These are phyloP conservation scores for Lepidium aucheri DNA, from an alignment of 345 rosid genomes.

Conservation along the genomic window DNA sequence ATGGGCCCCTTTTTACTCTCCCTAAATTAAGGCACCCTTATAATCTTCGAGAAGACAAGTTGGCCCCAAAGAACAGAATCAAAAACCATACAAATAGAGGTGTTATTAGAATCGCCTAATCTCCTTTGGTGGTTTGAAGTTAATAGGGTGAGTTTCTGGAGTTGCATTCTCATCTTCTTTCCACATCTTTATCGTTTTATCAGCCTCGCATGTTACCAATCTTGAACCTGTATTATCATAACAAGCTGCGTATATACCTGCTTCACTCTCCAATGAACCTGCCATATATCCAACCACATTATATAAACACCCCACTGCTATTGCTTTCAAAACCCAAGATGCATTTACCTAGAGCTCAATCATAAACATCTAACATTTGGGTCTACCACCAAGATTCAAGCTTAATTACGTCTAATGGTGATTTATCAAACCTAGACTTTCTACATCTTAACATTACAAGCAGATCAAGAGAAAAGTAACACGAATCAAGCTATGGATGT, in stretches of 20 bases:
- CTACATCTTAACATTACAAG: background rate
- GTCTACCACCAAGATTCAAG: background rate
- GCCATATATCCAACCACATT: constrained; percentile 8
- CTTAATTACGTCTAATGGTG: background rate
- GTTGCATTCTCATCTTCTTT: constrained; percentile 92
- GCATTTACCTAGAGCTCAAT: background rate
- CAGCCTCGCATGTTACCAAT: constrained; percentile 82
- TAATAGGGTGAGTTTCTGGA: constrained; percentile 88
- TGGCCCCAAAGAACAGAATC: background rate
- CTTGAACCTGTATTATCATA: constrained; percentile 88
- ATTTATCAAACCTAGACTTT: background rate
- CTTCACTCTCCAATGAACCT: constrained; percentile 99
- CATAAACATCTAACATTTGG: background rate
- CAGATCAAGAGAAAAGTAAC: background rate
- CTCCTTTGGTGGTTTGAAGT: constrained; percentile 97
- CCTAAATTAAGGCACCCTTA: background rate
- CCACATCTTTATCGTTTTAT: constrained; percentile 98
- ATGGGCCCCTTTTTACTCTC: background rate
- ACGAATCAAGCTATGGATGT: background rate
- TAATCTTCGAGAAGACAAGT: background rate
- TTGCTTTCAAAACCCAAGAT: background rate
- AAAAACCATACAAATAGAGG: background rate
- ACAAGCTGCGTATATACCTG: constrained; percentile 78
- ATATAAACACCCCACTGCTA: background rate
- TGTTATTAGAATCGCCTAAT: constrained; percentile 66